Percentiles rank a stretch among this genome's conserved stretches.
Conservation (phyloP, 805 yeast genomes). For the Kluyveromyces siamensis region DNA sequence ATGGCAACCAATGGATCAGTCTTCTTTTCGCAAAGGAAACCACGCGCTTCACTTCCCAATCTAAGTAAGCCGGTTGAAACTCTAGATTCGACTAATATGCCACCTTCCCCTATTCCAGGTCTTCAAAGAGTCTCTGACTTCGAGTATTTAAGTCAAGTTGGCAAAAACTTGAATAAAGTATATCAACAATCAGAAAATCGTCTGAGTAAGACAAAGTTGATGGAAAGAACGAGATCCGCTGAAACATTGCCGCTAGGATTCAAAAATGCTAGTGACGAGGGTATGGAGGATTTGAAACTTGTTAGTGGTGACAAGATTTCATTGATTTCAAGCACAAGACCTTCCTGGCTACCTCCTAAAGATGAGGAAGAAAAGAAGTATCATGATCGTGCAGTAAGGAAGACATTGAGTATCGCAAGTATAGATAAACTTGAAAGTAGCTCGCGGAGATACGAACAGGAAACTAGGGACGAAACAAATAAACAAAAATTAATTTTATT, state of each 20-base stretch:
- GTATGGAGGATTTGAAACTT: conserved; percentile 50
- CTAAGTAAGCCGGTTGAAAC: conserved; percentile 17
- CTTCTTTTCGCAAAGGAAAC: conserved; percentile 13
- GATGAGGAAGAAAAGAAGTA: conserved; percentile 38
- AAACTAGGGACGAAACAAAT: conserved; percentile 21
- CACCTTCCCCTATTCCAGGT: conserved; percentile 46
- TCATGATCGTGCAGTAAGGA: conserved; percentile 49
- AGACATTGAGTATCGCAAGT: conserved; percentile 28
- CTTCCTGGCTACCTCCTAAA: conserved; percentile 67
- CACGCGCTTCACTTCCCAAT: background rate
- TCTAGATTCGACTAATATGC: conserved; percentile 26
- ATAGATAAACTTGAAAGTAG: conserved; percentile 25
- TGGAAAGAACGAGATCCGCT: conserved; percentile 29
- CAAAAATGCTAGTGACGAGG: conserved; percentile 30
- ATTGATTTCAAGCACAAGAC: conserved; percentile 51
- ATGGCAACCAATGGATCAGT: conserved; percentile 32
- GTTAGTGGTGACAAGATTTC: conserved; percentile 54
- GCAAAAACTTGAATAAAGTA: conserved; percentile 33
- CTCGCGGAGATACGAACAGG: conserved; percentile 18
- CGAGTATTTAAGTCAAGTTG: conserved; percentile 27
- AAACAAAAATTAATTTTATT: conserved; percentile 18
- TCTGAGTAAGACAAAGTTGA: conserved; percentile 30
- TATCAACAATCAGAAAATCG: conserved; percentile 32
- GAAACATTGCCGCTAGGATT: conserved; percentile 31
- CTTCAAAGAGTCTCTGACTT: conserved; percentile 21